Evolutionary conservation across 2,329 filamentous ascomycete species (phyloP), one percentile per base, ranked within the genome.

Genomic region (Ambrosiella xylebori): DNA sequence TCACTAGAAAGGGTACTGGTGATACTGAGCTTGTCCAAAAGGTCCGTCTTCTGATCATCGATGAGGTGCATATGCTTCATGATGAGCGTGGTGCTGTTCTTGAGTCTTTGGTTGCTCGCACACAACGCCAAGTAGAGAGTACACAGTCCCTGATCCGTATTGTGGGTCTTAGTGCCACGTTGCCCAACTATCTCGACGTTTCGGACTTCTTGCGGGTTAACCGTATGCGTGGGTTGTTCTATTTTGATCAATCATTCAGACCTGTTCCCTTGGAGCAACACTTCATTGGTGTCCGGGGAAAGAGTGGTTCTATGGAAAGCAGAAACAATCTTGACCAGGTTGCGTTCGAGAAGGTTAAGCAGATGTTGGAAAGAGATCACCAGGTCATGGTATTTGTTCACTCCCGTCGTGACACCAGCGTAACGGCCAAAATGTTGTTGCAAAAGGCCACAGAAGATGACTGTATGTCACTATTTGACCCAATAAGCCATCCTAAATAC

Each of bases 311-410:
- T 27, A 93, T 85, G 66, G 80, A 83, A 61, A 90, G 87, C 7
- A 83, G 86, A 59, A 91, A 96, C 41, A 97, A 97, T 63, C 74
- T 98, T 36, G 93, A 98, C 64, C 77, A 77, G 27, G 83, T 88
- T 2, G 82, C 88, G 0, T 98, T 94, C 66, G 90, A 97, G 63
- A 99, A 99, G 68, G 89, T 96, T 52, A 85, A 83, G 64, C 86
- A 93, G 56, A 96, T 98, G 90, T 76, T 98, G 2, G 81, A 89
- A 66, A 75, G 77, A 60, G 90, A 87, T n/a, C 93, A 99, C 65
- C 93, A 98, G 68, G 80, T 98, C 63, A 98, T 99, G 94, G 91
- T 99, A 0, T 98, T 99, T 69, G 94, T 98, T 9, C 94, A 98
- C 68, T 96, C 91, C 0, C 80, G 93, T 35, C 90, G 95, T 67